Percentiles rank a stretch among this genome's conserved stretches.
phyloP scores from a whole-genome alignment of 1,284 basidiomycete genomes.

The Macrocystidia cucumis region DNA sequence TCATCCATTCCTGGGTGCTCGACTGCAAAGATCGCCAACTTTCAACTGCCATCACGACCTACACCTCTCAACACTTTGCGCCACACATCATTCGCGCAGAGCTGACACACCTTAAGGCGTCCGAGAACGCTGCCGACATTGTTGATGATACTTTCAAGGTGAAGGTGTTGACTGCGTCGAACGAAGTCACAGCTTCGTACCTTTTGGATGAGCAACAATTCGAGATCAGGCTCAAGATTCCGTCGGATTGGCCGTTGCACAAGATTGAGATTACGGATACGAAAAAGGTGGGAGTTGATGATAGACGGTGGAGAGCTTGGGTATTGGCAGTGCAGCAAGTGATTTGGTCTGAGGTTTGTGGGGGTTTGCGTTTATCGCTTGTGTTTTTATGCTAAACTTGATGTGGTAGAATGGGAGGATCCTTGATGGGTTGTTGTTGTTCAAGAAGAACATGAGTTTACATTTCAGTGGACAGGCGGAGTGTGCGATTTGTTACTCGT shows the following conservation, averaged over 20 bases:
- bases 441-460: constrained; percentile 89
- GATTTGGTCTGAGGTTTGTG: constrained; percentile 75
- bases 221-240: constrained; percentile 86
- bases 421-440: constrained; percentile 85
- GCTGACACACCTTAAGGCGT: constrained; percentile 68
- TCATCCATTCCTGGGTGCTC: constrained; percentile 82
- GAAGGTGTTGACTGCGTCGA: constrained; percentile 63
- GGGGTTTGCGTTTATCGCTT: constrained; percentile 4
- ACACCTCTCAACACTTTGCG: constrained; percentile 86
- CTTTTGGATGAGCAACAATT: constrained; percentile 92
- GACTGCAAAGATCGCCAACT: constrained; percentile 89
- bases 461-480: constrained; percentile 94
- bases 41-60: constrained; percentile 65
- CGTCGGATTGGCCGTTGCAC: constrained; percentile 87
- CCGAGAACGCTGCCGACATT: constrained; percentile 56
- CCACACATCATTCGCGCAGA: constrained; percentile 85
- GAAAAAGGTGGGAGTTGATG: constrained; percentile 82
- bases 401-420: constrained; percentile 77
- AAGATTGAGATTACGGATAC: constrained; percentile 85
- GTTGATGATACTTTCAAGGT: constrained; percentile 79
- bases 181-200: constrained; percentile 79
- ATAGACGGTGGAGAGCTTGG: constrained; percentile 93
- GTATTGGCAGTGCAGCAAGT: constrained; percentile 90
- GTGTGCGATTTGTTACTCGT: constrained; percentile 95
- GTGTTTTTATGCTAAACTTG: constrained; percentile 1